phyloP scores from a whole-genome alignment of 768 basidiomycete species.

The Fibroporia radiculosa region DNA sequence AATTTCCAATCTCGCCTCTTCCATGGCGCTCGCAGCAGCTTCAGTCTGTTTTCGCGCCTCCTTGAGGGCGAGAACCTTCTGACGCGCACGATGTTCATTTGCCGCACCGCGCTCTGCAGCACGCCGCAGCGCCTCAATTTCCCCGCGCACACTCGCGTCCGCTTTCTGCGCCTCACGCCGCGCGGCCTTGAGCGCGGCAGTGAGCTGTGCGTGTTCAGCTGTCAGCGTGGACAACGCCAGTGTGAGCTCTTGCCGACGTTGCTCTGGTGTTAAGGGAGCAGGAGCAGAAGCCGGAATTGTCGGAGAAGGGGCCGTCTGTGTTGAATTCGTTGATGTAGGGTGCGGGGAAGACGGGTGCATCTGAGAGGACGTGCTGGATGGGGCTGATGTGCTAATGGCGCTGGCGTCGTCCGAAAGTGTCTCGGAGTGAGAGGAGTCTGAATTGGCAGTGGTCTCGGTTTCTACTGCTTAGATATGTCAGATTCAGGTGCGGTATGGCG shows the following conservation, averaged over 20 bases:
- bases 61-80: constrained; percentile 82
- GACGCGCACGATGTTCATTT: constrained; percentile 72
- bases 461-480: too few species aligned
- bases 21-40: constrained; percentile 37
- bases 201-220: constrained; percentile 61
- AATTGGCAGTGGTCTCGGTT: constrained; percentile 10
- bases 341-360: constrained; percentile 2
- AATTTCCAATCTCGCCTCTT: constrained; percentile 31
- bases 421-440: constrained; percentile 7
- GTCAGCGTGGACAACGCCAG: constrained; percentile 56
- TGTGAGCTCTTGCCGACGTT: constrained; percentile 57
- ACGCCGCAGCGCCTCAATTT: constrained; percentile 79
- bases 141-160: constrained; percentile 70
- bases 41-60: constrained; percentile 76
- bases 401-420: constrained; percentile 3
- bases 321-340: constrained; percentile 11
- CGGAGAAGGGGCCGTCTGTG: constrained; percentile 4
- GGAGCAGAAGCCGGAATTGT: constrained; percentile 15
- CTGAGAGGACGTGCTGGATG: constrained; percentile 6
- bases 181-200: constrained; percentile 63
- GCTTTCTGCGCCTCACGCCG: constrained; percentile 80
- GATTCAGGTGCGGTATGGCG: too few species aligned
- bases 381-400: constrained; percentile 1
- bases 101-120: constrained; percentile 73
- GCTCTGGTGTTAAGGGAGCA: constrained; percentile 50